These are phyloP conservation scores for Cairneyella variabilis DNA, from an alignment of 495 filamentous ascomycete genomes.

Conservation along the genomic window DNA sequence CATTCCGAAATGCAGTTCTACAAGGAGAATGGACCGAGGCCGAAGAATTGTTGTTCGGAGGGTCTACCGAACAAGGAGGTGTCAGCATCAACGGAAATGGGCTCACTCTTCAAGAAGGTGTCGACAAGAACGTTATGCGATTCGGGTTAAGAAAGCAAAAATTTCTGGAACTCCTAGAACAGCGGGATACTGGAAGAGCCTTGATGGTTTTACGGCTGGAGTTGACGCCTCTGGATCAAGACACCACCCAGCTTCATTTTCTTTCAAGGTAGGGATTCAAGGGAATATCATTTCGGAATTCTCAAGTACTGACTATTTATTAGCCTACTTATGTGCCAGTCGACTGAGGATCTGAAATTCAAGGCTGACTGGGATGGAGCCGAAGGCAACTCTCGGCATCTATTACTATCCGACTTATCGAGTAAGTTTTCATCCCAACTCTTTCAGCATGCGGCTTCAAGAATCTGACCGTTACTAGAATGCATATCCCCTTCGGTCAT, in stretches of 20 bases:
- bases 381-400: constrained; percentile 67
- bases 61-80: constrained; percentile 47
- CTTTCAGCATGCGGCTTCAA: too few relatives aligned
- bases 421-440: constrained; percentile 48
- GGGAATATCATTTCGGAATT: too few relatives aligned
- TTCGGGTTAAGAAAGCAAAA: constrained; percentile 92
- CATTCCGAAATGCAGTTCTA: constrained; percentile 78
- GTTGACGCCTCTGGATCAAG: constrained; percentile 81
- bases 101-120: constrained; percentile 41
- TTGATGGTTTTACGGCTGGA: constrained; percentile 80
- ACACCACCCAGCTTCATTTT: constrained; percentile 69
- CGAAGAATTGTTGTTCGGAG: constrained; percentile 72
- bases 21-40: constrained; percentile 81
- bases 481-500: constrained; percentile 96
- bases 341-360: constrained; percentile 71
- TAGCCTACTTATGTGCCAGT: constrained; percentile 83
- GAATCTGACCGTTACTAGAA: constrained; percentile 41
- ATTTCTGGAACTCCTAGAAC: constrained; percentile 86
- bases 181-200: constrained; percentile 65
- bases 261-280: constrained; percentile 68
- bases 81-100: constrained; percentile 40
- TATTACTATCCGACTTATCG: constrained; percentile 76
- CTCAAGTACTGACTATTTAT: constrained; percentile 3
- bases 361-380: constrained; percentile 89
- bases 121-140: constrained; percentile 41